A percentile compares a stretch with the other conserved stretches of the same genome.
phyloP scores from a whole-genome alignment of 306 rosid genomes.

The Fragaria nilgerrensis region DNA sequence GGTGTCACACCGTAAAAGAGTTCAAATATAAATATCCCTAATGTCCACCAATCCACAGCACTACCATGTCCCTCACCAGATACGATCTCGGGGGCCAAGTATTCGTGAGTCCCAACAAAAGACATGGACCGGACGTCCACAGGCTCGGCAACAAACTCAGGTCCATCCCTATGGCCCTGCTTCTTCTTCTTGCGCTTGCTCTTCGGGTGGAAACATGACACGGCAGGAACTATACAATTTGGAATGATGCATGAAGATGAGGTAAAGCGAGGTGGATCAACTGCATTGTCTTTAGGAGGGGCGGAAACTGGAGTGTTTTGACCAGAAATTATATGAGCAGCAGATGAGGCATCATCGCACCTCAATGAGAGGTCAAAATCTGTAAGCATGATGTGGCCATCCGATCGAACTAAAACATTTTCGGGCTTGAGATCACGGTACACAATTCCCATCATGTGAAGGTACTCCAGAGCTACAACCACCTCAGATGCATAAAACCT shows the following conservation, averaged over 20 bases:
- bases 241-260: constrained; percentile 69
- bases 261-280: constrained; percentile 40
- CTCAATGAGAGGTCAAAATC: constrained; percentile 72
- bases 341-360: constrained; percentile 41
- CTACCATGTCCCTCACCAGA: constrained; percentile 81
- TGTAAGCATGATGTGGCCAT: constrained; percentile 84
- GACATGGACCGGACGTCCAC: constrained; percentile 66
- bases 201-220: constrained; percentile 58
- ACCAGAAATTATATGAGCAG: constrained; percentile 42
- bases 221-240: constrained; percentile 58
- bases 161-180: constrained; percentile 24
- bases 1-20: constrained; percentile 71
- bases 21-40: constrained; percentile 61
- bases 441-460: constrained; percentile 90
- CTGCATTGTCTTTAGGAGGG: constrained; percentile 30
- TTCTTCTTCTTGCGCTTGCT: constrained; percentile 49
- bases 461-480: constrained; percentile 74
- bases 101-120: constrained; percentile 77
- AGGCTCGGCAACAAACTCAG: constrained; percentile 65
- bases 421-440: constrained; percentile 86
- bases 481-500: constrained; percentile 85
- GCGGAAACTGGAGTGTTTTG: constrained; percentile 22
- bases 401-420: constrained; percentile 72
- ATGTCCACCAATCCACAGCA: constrained; percentile 84
- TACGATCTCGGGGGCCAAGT: constrained; percentile 57